phyloP scores from a whole-genome alignment of 345 rosid species.

The Murraya paniculata region DNA sequence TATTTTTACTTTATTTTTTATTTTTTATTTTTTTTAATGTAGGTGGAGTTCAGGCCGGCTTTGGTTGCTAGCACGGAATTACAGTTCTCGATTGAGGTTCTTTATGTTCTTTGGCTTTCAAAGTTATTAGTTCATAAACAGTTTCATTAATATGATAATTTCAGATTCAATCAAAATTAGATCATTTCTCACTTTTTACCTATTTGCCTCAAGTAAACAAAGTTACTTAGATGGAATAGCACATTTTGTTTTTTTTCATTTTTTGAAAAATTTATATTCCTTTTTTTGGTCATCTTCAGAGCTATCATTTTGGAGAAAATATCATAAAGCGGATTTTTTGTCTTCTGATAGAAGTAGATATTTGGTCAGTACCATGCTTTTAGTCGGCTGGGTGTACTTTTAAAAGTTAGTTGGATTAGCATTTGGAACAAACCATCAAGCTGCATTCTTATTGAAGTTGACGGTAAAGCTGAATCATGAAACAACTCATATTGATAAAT shows the following conservation, averaged over 20 bases:
- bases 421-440: background rate
- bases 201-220: background rate
- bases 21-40: constrained; percentile 18
- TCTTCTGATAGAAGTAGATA: background rate
- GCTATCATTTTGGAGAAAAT: background rate
- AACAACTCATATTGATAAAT: background rate
- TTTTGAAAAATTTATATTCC: background rate
- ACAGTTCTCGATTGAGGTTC: constrained; percentile 86
- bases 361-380: background rate
- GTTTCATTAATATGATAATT: background rate
- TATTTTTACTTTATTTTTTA: background rate
- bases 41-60: constrained; percentile 78
- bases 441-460: background rate
- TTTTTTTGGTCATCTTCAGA: background rate
- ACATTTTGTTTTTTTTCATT: background rate
- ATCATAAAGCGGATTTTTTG: background rate
- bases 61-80: constrained; percentile 66
- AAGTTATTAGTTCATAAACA: background rate
- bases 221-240: background rate
- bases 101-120: constrained; percentile 14
- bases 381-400: background rate
- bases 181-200: background rate
- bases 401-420: background rate
- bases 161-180: background rate
- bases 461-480: background rate